Evolutionary conservation across 208 protist genomes (phyloP).

Genomic region (Angomonas deanei): DNA sequence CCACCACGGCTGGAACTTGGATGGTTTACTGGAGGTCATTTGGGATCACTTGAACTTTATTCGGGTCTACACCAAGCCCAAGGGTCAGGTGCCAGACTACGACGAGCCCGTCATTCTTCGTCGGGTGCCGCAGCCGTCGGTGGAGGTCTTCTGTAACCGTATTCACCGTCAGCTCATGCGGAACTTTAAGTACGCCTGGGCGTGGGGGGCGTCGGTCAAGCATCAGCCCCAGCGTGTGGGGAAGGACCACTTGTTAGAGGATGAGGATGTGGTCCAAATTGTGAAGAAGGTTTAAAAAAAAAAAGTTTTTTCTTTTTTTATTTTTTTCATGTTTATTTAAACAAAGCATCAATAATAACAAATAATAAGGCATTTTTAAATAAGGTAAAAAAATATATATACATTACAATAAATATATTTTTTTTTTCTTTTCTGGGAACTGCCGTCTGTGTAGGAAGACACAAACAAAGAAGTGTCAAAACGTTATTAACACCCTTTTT

Average conservation of each 20-base stretch:
- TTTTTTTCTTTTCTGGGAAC: too few species aligned
- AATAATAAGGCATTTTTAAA: too few species aligned
- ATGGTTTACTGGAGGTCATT: slow-evolving; percentile 97
- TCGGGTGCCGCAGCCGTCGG: slow-evolving; percentile 68
- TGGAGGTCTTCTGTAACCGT: slow-evolving; percentile 96
- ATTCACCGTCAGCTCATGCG: slow-evolving; percentile 97
- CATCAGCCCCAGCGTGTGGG: slow-evolving; percentile 96
- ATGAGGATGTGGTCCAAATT: slow-evolving; percentile 99
- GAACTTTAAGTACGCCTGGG: slow-evolving; percentile 98
- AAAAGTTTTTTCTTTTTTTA: slow-evolving; percentile 6
- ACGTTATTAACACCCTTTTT: background rate
- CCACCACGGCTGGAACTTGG: slow-evolving; percentile 96
- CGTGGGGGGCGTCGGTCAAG: slow-evolving; percentile 98
- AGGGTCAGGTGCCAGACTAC: slow-evolving; percentile 97
- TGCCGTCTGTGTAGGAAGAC: too few species aligned
- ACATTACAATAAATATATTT: too few species aligned
- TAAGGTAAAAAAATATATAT: too few species aligned
- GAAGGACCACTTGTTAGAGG: slow-evolving; percentile 95
- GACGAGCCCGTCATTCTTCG: slow-evolving; percentile 96
- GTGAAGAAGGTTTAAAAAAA: slow-evolving; percentile 92
- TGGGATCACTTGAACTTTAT: slow-evolving; percentile 98
- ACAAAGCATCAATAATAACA: background rate
- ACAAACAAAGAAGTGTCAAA: too few species aligned
- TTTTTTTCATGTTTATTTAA: slow-evolving; percentile 3
- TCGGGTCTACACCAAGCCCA: slow-evolving; percentile 98